A percentile compares a stretch with the other conserved stretches of the same genome.
Conservation (phyloP, 768 basidiomycete genomes). For the Rickenella mellea region DNA sequence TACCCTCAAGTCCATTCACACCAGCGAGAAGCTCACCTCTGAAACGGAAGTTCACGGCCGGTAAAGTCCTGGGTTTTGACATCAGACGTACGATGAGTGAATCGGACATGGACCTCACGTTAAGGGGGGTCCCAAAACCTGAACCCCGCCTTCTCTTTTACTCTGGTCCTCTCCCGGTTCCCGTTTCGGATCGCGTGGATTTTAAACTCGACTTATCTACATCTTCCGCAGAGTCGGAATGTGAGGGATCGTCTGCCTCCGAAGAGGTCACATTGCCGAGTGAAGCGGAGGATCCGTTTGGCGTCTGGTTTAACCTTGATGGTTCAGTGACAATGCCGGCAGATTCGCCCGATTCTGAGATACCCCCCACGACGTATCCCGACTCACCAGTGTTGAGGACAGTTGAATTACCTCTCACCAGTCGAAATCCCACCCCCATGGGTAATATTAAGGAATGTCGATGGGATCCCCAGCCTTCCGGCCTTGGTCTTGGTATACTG, state of each 20-base stretch:
- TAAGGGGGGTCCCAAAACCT: constrained; percentile 7
- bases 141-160: constrained; percentile 12
- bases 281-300: not conserved
- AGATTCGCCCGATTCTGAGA: too few relatives aligned
- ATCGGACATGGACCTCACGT: constrained; percentile 7
- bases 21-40: constrained; percentile 18
- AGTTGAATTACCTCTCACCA: not conserved
- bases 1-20: constrained; percentile 20
- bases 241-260: not conserved
- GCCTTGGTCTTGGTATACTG: not conserved
- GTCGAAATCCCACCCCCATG: not conserved
- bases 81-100: constrained; percentile 5
- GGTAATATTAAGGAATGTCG: not conserved
- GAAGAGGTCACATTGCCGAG: not conserved
- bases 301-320: not conserved
- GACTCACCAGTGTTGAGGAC: not conserved
- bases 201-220: constrained; percentile 3
- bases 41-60: constrained; percentile 10
- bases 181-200: constrained; percentile 8
- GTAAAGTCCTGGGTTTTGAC: not conserved
- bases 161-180: constrained; percentile 7
- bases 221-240: not conserved
- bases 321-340: not conserved
- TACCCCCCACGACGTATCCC: not conserved
- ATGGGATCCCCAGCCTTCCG: not conserved